These are phyloP conservation scores for Pleurotus sapidus DNA, from an alignment of 768 basidiomycete species.

Conservation along the genomic window DNA sequence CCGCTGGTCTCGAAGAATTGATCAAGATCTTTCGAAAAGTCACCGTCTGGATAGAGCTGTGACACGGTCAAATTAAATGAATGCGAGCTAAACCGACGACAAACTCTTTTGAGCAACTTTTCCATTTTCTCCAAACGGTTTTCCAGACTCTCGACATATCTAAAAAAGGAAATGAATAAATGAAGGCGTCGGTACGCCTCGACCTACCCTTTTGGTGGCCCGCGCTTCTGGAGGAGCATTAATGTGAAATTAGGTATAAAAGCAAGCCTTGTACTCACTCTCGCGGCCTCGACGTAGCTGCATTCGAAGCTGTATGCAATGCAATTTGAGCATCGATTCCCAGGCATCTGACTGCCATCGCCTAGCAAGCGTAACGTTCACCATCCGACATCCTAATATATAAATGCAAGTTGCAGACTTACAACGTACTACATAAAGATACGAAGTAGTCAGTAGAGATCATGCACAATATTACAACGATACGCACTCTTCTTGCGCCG, in stretches of 20 bases:
- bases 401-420: constrained; percentile 14
- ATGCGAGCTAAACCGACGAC: constrained; percentile 6
- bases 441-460: background rate
- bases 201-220: constrained; percentile 59
- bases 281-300: constrained; percentile 66
- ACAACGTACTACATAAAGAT: constrained; percentile 36
- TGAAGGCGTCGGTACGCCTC: background rate
- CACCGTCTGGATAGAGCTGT: constrained; percentile 54
- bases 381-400: background rate
- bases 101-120: constrained; percentile 51
- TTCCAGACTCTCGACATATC: constrained; percentile 64
- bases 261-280: constrained; percentile 38
- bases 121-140: constrained; percentile 64
- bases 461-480: constrained; percentile 6
- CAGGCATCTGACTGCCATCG: constrained; percentile 66
- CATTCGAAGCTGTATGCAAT: constrained; percentile 56
- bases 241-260: too few relatives aligned
- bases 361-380: constrained; percentile 32
- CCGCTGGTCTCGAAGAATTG: constrained; percentile 14
- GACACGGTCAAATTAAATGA: constrained; percentile 8
- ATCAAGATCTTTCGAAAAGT: constrained; percentile 57
- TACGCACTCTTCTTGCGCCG: constrained; percentile 66
- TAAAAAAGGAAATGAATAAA: constrained; percentile 16
- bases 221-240: constrained; percentile 38
- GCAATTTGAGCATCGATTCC: constrained; percentile 64